These are phyloP conservation scores for Phytopythium boreale DNA, from an alignment of 352 stramenopile genomes.

Conservation along the genomic window DNA sequence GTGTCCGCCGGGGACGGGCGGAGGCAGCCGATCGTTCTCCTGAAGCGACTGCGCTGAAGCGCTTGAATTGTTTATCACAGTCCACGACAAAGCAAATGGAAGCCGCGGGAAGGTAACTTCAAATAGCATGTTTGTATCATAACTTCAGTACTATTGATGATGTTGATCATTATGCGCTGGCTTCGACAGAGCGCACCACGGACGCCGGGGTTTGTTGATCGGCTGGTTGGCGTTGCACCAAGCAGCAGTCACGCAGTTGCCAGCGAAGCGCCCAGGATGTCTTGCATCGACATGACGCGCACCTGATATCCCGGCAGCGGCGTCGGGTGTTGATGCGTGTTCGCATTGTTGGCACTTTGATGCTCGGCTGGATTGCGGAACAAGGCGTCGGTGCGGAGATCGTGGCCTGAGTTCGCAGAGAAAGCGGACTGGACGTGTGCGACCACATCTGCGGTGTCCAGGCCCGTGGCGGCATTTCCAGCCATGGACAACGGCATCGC, in stretches of 20 bases:
- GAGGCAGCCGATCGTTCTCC: constrained; percentile 58
- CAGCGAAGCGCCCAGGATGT: constrained; percentile 38
- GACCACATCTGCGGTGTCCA: not conserved
- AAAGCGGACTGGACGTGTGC: constrained; percentile 22
- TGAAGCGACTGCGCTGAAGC: too few species aligned
- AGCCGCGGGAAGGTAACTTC: not conserved
- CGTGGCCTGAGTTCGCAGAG: constrained; percentile 15
- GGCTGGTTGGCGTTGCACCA: too few species aligned
- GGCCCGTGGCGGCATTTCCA: not conserved
- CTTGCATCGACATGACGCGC: constrained; percentile 72
- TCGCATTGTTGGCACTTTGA: not conserved
- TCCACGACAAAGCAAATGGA: too few species aligned
- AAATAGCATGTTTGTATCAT: constrained; percentile 20
- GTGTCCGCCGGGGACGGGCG: constrained; percentile 78
- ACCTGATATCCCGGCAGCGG: constrained; percentile 11
- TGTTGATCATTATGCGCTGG: not conserved
- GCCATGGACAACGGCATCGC: not conserved
- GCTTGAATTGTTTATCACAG: too few species aligned
- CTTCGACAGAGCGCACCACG: too few species aligned
- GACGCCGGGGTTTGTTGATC: too few species aligned
- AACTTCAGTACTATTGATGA: constrained; percentile 1
- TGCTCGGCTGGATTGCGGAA: constrained; percentile 14
- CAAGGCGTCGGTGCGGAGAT: not conserved
- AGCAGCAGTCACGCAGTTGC: not conserved
- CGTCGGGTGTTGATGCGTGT: not conserved